phyloP scores from a whole-genome alignment of 345 rosid genomes.

The Xanthoceras sorbifolium region DNA sequence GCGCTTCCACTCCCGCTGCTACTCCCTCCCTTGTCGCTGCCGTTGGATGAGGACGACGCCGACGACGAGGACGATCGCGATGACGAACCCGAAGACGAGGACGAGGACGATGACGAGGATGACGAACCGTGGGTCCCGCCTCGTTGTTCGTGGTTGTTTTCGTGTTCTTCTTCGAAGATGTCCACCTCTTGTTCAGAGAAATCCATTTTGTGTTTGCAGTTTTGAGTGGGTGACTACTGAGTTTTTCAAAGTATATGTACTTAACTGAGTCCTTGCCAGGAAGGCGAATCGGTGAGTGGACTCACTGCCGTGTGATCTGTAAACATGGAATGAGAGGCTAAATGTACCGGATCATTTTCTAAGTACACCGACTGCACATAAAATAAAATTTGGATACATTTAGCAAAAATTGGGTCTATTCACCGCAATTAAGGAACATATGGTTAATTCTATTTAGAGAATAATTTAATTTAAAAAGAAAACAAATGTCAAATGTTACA shows the following conservation, averaged over 20 bases:
- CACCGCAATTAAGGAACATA: no score
- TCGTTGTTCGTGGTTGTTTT: constrained; percentile 10
- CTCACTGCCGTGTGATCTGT: no score
- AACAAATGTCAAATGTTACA: no score
- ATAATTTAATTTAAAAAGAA: no score
- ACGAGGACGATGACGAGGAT: constrained; percentile 52
- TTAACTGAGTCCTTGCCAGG: not conserved
- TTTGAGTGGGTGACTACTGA: not conserved
- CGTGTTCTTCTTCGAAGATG: constrained; percentile 50
- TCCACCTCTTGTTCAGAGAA: constrained; percentile 40
- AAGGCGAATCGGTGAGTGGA: no score
- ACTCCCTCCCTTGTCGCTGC: constrained; percentile 40
- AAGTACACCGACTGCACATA: no score
- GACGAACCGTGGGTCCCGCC: constrained; percentile 49
- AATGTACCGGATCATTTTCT: no score
- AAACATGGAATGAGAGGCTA: no score
- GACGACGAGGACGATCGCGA: constrained; percentile 40
- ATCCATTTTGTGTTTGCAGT: constrained; percentile 28
- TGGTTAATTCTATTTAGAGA: no score
- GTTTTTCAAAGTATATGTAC: not conserved
- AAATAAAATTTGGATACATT: no score
- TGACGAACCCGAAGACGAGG: constrained; percentile 53
- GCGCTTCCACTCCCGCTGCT: constrained; percentile 50
- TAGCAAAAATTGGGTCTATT: no score
- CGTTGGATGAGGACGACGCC: constrained; percentile 38